Base-by-base conservation (phyloP, 1,284 basidiomycete genomes). In the Pyrrhoderma noxium region DNA sequence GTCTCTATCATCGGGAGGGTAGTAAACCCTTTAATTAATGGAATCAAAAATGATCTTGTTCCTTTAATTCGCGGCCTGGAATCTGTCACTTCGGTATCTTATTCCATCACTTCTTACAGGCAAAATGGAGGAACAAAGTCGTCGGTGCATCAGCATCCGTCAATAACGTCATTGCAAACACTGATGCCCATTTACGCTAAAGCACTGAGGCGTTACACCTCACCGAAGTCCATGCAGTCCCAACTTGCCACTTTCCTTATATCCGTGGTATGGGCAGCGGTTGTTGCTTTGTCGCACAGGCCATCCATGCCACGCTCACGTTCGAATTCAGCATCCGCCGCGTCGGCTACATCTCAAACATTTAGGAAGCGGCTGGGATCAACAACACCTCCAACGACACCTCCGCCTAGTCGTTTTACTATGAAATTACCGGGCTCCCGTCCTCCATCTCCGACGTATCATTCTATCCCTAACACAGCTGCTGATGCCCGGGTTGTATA, bases 341-440 rank as follows among this genome's bases (percentile, higher is more conserved):
- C 62, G 3, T 51, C 60, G 0, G 42, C 64, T 4, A 54, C 63
- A 38, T 55, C 55, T 27, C 49, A 22, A 51, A 53, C 47, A 34
- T 58, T 45, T 45, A 72, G 69, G 58, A 82, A 75, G 61, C 67
- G 67, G 41, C 67, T 69, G 37, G 38, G 38, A 18, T 68, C 67
- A 19, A 69, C 66, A 3, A 77, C 74, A 2, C 77, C 79, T 13
- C 78, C 82, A 0, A 56, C 71, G 8, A 81, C 82, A 1, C 80
- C 82, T 7, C 76, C 82, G 0, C 61, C 77, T 0, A 70, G 71
- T 38, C 66, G 81, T 22, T 87, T 89, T 65, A 73, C 70, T 21
- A 76, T 85, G 53, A 87, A 82, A 64, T 67, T 83, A 13, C 79
- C 81, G 18, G 76, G 77, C 3, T 86, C 84, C 13, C 77, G 81